phyloP scores from a whole-genome alignment of 108 stramenopile species.

The Skeletonema marinoi region DNA sequence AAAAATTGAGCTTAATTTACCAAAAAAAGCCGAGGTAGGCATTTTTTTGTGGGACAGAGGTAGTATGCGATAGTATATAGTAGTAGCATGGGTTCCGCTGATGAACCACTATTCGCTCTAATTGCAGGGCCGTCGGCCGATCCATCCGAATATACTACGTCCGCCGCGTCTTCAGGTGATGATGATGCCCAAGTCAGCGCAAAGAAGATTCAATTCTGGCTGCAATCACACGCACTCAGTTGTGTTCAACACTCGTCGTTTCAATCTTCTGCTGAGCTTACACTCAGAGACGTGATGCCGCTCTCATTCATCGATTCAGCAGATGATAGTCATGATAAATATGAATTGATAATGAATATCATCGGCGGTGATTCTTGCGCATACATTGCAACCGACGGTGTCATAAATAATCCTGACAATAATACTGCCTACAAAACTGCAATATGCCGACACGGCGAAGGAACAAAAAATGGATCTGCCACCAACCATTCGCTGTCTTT shows the following conservation, averaged over 20 bases:
- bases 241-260: conserved; percentile 7
- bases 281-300: conserved; percentile 6
- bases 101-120: not conserved
- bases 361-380: conserved; percentile 11
- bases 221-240: conserved; percentile 18
- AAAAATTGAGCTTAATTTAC: too few relatives aligned
- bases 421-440: not conserved
- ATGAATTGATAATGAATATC: conserved; percentile 9
- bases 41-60: too few relatives aligned
- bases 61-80: too few relatives aligned
- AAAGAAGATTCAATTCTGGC: conserved; percentile 8
- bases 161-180: not conserved
- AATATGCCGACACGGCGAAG: too few relatives aligned
- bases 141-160: not conserved
- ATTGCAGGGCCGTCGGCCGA: not conserved
- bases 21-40: too few relatives aligned
- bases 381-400: conserved; percentile 15
- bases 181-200: not conserved
- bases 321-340: not conserved
- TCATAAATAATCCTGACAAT: conserved; percentile 1
- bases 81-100: not conserved
- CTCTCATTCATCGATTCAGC: not conserved
- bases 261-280: not conserved
- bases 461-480: not conserved
- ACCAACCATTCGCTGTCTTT: not conserved